phyloP scores from a whole-genome alignment of 805 yeast species.

The Metschnikowia corniflorae region DNA sequence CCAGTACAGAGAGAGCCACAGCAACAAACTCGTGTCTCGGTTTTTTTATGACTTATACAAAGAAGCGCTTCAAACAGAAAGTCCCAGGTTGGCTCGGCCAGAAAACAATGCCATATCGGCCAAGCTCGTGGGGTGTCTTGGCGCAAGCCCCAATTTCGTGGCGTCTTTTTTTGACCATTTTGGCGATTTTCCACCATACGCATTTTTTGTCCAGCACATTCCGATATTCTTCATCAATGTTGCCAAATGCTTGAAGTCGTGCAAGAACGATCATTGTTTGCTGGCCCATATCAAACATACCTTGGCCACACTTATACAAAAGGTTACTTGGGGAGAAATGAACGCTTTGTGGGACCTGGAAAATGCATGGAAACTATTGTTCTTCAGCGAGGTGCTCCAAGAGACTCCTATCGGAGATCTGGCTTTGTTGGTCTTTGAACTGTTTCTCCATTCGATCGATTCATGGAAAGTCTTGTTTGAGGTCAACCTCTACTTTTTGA shows the following conservation, averaged over 20 bases:
- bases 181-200: slow-evolving; percentile 8
- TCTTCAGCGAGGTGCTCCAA: slow-evolving; percentile 9
- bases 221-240: slow-evolving; percentile 3
- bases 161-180: slow-evolving; percentile 8
- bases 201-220: slow-evolving; percentile 8
- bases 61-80: not conserved
- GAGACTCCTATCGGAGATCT: slow-evolving; percentile 8
- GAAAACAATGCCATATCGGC: slow-evolving; percentile 7
- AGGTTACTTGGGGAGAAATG: slow-evolving; percentile 8
- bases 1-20: slow-evolving; percentile 10
- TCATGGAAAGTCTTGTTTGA: slow-evolving; percentile 11
- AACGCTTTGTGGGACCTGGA: slow-evolving; percentile 5
- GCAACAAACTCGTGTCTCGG: slow-evolving; percentile 8
- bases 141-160: slow-evolving; percentile 6
- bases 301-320: slow-evolving; percentile 2
- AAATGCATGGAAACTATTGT: slow-evolving; percentile 12
- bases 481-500: slow-evolving; percentile 9
- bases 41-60: slow-evolving; percentile 11
- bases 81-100: slow-evolving; percentile 5
- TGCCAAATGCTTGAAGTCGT: slow-evolving; percentile 7
- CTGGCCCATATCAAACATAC: slow-evolving; percentile 2
- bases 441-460: slow-evolving; percentile 12
- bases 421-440: slow-evolving; percentile 8
- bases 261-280: slow-evolving; percentile 7
- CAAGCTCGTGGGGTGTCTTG: slow-evolving; percentile 5